A percentile compares a stretch with the other conserved stretches of the same genome.
phyloP scores from a whole-genome alignment of 2,329 filamentous ascomycete species.

The Trichoderma breve region DNA sequence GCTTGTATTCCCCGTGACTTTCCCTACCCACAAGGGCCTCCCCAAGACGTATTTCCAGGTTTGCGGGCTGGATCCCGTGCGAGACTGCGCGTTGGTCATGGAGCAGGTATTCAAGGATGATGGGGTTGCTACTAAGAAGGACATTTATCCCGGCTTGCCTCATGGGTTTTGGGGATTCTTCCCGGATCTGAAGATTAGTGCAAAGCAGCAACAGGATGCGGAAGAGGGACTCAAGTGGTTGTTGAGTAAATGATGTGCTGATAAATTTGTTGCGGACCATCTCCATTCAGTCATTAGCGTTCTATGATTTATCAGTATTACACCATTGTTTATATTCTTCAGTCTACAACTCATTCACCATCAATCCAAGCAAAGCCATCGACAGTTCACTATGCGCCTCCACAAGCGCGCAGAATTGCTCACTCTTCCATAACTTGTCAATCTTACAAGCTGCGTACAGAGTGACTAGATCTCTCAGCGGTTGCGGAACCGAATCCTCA shows the following conservation, averaged over 20 bases:
- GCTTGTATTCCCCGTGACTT: conserved; percentile 28
- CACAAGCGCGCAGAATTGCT: conserved; percentile 17
- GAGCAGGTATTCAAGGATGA: conserved; percentile 32
- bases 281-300: background rate
- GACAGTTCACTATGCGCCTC: conserved; percentile 15
- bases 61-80: conserved; percentile 32
- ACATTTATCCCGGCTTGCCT: conserved; percentile 33
- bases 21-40: conserved; percentile 25
- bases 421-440: conserved; percentile 18
- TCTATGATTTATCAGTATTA: background rate
- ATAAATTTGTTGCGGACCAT: background rate
- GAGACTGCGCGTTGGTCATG: conserved; percentile 32
- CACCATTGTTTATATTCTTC: background rate
- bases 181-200: conserved; percentile 24
- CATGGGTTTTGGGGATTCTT: conserved; percentile 33
- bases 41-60: conserved; percentile 36
- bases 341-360: background rate
- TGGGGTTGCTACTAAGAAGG: conserved; percentile 28
- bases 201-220: conserved; percentile 27
- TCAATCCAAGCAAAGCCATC: background rate
- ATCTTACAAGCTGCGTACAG: conserved; percentile 19
- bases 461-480: conserved; percentile 15
- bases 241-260: background rate
- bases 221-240: conserved; percentile 29
- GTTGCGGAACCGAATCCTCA: background rate